These are phyloP conservation scores for Cercophora samala DNA, from an alignment of 495 filamentous ascomycete species.

Conservation along the genomic window DNA sequence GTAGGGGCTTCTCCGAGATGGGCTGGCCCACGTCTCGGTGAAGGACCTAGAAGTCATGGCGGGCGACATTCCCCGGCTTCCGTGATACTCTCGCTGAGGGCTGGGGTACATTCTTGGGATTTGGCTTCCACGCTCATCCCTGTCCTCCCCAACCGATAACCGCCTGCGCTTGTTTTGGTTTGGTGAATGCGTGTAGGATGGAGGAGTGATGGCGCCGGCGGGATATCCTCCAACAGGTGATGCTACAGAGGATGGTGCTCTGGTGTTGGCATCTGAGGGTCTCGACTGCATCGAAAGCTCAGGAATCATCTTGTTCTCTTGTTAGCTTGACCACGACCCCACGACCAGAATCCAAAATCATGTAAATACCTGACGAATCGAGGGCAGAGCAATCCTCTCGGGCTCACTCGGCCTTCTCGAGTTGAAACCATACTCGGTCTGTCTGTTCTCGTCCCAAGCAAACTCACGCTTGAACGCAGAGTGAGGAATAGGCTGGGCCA, in stretches of 20 bases:
- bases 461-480: slow-evolving; percentile 28
- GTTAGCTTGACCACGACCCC: slow-evolving; percentile 21
- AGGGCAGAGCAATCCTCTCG: slow-evolving; percentile 40
- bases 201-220: slow-evolving; percentile 26
- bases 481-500: slow-evolving; percentile 29
- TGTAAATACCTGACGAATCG: slow-evolving; percentile 42
- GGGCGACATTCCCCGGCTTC: slow-evolving; percentile 26
- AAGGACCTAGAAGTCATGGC: slow-evolving; percentile 20
- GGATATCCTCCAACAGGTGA: slow-evolving; percentile 26
- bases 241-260: slow-evolving; percentile 24
- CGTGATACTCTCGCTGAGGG: slow-evolving; percentile 23
- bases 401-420: slow-evolving; percentile 23
- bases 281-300: background rate
- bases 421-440: slow-evolving; percentile 18
- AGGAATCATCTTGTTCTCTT: slow-evolving; percentile 23
- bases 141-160: slow-evolving; percentile 31
- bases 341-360: background rate
- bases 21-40: slow-evolving; percentile 31
- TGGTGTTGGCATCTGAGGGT: slow-evolving; percentile 14
- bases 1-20: slow-evolving; percentile 32
- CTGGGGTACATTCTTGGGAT: slow-evolving; percentile 36
- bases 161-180: slow-evolving; percentile 38
- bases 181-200: slow-evolving; percentile 40
- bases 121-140: slow-evolving; percentile 30
- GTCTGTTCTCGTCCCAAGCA: slow-evolving; percentile 28